These are phyloP conservation scores for Adenanthera pavonina DNA, from an alignment of 306 rosid genomes.

Conservation along the genomic window DNA sequence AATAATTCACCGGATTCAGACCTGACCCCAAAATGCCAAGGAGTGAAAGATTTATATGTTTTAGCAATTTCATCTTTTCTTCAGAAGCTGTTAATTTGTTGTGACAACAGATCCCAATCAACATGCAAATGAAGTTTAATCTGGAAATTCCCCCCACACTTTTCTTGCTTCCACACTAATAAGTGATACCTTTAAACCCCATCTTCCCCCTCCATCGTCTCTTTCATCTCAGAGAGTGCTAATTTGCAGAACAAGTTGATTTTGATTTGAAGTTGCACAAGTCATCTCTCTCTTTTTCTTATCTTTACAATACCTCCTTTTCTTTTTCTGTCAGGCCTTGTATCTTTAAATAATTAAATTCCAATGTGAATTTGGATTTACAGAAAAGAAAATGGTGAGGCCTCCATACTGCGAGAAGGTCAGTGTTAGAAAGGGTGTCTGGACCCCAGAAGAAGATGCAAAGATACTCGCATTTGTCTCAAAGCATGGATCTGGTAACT, in stretches of 20 bases:
- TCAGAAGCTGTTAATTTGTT: constrained; percentile 37
- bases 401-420: constrained; percentile 64
- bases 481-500: constrained; percentile 64
- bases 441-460: constrained; percentile 71
- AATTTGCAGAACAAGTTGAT: constrained; percentile 35
- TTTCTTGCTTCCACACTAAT: constrained; percentile 68
- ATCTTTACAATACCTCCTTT: constrained; percentile 15
- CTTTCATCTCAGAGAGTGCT: constrained; percentile 48
- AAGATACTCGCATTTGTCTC: constrained; percentile 59
- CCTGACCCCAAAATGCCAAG: constrained; percentile 55
- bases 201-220: constrained; percentile 38
- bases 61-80: constrained; percentile 29
- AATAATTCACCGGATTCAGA: constrained; percentile 69
- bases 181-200: constrained; percentile 60
- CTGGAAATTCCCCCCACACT: constrained; percentile 58
- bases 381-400: constrained; percentile 60
- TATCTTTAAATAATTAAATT: constrained; percentile 31
- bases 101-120: constrained; percentile 43
- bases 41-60: constrained; percentile 40
- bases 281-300: constrained; percentile 14
- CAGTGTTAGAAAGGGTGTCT: constrained; percentile 54
- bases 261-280: constrained; percentile 29
- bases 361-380: constrained; percentile 31
- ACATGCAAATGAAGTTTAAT: constrained; percentile 72
- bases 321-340: constrained; percentile 12